A percentile compares a stretch with the other conserved stretches of the same genome.
phyloP scores from a whole-genome alignment of 345 rosid genomes.

The Eucalyptus paniculata region DNA sequence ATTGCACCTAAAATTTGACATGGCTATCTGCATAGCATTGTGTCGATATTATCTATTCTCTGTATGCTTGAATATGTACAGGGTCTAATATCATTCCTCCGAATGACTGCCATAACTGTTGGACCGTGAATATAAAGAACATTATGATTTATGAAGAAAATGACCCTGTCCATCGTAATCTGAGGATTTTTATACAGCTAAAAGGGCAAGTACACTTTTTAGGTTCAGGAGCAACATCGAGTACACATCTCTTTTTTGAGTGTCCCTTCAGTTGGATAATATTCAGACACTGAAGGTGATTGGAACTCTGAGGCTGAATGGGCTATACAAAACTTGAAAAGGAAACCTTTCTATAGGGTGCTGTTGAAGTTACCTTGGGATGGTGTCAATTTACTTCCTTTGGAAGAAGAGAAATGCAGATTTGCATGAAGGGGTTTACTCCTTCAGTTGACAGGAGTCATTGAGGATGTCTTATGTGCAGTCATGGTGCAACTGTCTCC shows the following conservation, averaged over 20 bases:
- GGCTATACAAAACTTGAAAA: not conserved
- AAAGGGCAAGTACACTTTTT: not conserved
- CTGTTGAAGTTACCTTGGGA: not conserved
- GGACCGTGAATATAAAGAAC: not conserved
- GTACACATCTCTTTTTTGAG: not conserved
- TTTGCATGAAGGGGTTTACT: not conserved
- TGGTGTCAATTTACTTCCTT: not conserved
- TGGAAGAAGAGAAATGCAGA: not conserved
- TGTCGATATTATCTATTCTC: not conserved
- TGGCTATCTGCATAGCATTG: not conserved
- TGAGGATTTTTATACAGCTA: not conserved
- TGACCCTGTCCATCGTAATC: not conserved
- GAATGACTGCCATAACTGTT: not conserved
- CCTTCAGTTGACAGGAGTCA: not conserved
- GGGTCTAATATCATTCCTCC: not conserved
- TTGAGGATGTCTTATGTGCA: not conserved
- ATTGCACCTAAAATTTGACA: not conserved
- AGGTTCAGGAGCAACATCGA: not conserved
- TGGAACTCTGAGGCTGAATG: not conserved
- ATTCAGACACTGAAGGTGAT: not conserved
- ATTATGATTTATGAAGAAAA: not conserved
- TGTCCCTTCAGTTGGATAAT: not conserved
- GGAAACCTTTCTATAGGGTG: not conserved
- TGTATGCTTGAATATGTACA: not conserved
- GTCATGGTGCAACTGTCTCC: not conserved